Percentiles rank a stretch among this genome's conserved stretches.
Evolutionary conservation across 2,329 filamentous ascomycete species (phyloP).

Genomic region (Trichoderma polysporum): DNA sequence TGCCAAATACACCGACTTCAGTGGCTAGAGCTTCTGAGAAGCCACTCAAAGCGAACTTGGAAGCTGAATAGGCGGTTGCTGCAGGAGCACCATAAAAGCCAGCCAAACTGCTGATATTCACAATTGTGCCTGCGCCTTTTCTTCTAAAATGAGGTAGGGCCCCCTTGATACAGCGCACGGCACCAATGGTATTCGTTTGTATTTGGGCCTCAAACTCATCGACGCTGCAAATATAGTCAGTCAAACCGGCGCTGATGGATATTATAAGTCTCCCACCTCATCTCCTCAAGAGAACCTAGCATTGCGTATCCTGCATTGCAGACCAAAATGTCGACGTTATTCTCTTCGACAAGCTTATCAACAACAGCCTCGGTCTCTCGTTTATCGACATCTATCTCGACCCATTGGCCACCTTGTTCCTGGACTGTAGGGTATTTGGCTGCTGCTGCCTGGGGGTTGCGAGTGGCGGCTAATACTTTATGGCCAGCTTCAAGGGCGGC

Average conservation of each 20-base stretch:
- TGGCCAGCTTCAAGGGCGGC: background rate
- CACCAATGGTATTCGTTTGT: background rate
- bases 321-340: background rate
- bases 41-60: conserved; percentile 3
- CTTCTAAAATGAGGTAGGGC: background rate
- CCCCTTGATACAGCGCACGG: conserved; percentile 5
- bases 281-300: conserved; percentile 4
- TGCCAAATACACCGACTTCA: conserved; percentile 1
- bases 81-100: background rate
- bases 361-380: background rate
- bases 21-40: conserved; percentile 1
- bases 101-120: conserved; percentile 4
- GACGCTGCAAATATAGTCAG: background rate
- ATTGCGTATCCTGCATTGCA: conserved; percentile 2
- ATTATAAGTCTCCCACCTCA: background rate
- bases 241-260: background rate
- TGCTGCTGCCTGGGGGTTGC: background rate
- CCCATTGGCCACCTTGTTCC: background rate
- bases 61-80: background rate
- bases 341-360: background rate
- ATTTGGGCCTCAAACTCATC: background rate
- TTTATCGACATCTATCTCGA: background rate
- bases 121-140: background rate
- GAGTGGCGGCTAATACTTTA: background rate
- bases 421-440: background rate